Percentiles rank a stretch among this genome's conserved stretches.
These are phyloP conservation scores for Yamadazyma spencermartinsiae DNA, from an alignment of 1,139 yeast genomes.

Conservation along the genomic window DNA sequence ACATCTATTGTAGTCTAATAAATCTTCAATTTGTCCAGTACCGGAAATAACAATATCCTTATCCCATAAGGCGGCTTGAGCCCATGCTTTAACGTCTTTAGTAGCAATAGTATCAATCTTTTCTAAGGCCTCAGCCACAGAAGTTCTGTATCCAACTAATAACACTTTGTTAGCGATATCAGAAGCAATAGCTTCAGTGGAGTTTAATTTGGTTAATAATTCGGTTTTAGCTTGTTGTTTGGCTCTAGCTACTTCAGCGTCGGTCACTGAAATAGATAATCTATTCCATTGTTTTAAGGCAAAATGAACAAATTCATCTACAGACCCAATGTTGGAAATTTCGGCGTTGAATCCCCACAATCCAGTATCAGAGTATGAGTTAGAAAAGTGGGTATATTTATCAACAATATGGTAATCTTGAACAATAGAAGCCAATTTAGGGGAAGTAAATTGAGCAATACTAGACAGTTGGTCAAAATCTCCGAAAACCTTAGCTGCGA, in stretches of 20 bases:
- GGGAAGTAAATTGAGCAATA: conserved; percentile 67
- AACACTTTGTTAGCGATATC: conserved; percentile 62
- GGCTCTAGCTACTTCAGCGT: conserved; percentile 76
- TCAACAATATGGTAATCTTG: conserved; percentile 74
- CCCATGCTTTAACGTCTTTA: conserved; percentile 68
- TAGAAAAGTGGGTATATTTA: conserved; percentile 67
- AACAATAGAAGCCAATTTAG: conserved; percentile 77
- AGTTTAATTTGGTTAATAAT: conserved; percentile 47
- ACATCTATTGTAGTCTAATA: conserved; percentile 79
- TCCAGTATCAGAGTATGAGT: conserved; percentile 73
- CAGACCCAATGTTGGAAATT: conserved; percentile 54
- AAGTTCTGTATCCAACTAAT: conserved; percentile 60
- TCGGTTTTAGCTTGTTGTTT: conserved; percentile 67
- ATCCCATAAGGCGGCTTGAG: conserved; percentile 74
- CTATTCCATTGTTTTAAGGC: conserved; percentile 85
- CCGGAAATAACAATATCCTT: conserved; percentile 81
- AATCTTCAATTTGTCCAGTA: conserved; percentile 81
- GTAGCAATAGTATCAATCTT: conserved; percentile 64
- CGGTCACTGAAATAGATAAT: conserved; percentile 70
- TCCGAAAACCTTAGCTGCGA: conserved; percentile 73
- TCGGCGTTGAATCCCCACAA: conserved; percentile 80
- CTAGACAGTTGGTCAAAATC: conserved; percentile 55
- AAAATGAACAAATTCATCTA: conserved; percentile 79
- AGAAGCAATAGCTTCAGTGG: conserved; percentile 53
- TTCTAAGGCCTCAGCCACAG: conserved; percentile 58